Base-by-base conservation (phyloP, 2,329 filamentous ascomycete genomes). In the Rutstroemia sp. region DNA sequence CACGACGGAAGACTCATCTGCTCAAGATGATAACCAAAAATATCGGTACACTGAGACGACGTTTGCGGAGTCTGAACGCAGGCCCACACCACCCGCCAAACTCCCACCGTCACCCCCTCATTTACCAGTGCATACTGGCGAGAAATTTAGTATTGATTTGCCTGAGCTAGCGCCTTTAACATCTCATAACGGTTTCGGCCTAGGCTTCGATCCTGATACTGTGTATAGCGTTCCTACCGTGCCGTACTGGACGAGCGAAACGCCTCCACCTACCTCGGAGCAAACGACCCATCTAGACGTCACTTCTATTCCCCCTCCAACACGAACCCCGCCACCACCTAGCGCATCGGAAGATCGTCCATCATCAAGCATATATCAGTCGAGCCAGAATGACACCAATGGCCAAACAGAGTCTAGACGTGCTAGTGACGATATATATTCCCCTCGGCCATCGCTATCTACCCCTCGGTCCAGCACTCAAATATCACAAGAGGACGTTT, bases 81-180 rank as follows among this genome's bases (percentile, higher is more conserved):
- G 68, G 55, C 73, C 73, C 23, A 68, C 70, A 12, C 71, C 73
- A 12, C 73, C 75, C 44, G 71, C 73, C 0, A 78, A 76, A 23
- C 21, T 48, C 5, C 49, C 45, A n/a, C 27, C 25, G 3, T 58
- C 58, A 70, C 60, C 62, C 36, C 52, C 56, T 2, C 56, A 61
- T 45, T 23, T 36, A 14, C 34, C 42, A 19, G 39, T 42, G 16
- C 39, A 19, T 10, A 42, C 16, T 19, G 19, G 19, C 39, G 49
- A 60, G 9, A 51, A 57, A 9, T 48, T 60, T 36, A 47, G 30
- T 10, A 21, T 54, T 8, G 51, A 25, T 56, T 38, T 30, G n/a
- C 60, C 60, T 21, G 63, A 64, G 47, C 48, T 63, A 30, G 63
- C 62, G 40, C 60, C 64, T 8, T 48, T 68, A 9, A 48, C 58